phyloP scores from a whole-genome alignment of 208 protist genomes.

The Crithidia thermophila region DNA sequence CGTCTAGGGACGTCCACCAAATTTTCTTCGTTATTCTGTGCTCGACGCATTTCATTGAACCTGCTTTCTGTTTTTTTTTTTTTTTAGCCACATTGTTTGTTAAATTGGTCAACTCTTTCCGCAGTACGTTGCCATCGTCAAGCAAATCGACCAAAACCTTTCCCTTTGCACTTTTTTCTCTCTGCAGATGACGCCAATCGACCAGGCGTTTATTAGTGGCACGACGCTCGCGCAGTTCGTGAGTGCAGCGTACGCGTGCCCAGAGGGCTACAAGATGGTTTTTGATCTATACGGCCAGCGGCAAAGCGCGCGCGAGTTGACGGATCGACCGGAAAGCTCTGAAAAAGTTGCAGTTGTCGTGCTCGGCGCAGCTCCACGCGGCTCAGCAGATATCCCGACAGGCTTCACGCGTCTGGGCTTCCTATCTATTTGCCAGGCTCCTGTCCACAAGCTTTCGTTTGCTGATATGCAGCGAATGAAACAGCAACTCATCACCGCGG shows the following conservation, averaged over 20 bases:
- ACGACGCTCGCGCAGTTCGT: constrained; percentile 53
- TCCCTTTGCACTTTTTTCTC: background rate
- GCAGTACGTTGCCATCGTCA: background rate
- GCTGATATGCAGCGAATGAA: constrained; percentile 35
- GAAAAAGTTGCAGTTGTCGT: constrained; percentile 41
- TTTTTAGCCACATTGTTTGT: no score
- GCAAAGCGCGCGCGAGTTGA: constrained; percentile 30
- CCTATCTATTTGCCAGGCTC: constrained; percentile 43
- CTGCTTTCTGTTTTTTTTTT: no score
- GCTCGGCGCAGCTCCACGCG: constrained; percentile 21
- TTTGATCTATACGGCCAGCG: constrained; percentile 49
- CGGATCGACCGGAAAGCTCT: constrained; percentile 34
- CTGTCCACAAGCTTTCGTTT: constrained; percentile 68
- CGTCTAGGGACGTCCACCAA: no score
- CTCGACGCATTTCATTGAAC: no score
- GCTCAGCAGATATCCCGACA: background rate
- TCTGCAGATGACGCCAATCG: constrained; percentile 23
- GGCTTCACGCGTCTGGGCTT: constrained; percentile 30
- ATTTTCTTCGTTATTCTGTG: no score
- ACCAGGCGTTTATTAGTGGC: constrained; percentile 45
- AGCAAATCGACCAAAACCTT: background rate
- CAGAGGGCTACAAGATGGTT: constrained; percentile 20
- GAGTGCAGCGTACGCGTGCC: constrained; percentile 28
- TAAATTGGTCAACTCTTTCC: no score
- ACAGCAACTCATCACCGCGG: background rate